Evolutionary conservation across 2,329 filamentous ascomycete species (phyloP).

Genomic region (Diaporthe vaccinii): DNA sequence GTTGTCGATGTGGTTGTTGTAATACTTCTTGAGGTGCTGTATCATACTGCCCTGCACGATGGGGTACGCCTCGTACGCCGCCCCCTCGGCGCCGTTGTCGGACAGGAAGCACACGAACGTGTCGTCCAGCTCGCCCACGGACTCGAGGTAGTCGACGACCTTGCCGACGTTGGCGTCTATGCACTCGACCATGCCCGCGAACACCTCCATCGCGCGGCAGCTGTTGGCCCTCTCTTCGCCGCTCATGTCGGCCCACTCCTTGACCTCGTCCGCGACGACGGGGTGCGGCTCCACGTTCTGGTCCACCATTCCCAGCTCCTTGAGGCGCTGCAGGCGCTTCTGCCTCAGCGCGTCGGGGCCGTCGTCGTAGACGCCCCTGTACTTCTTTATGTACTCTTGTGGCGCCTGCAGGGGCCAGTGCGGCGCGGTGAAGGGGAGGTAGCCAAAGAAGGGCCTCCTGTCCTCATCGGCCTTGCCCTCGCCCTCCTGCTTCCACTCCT

Average conservation of each 20-base stretch:
- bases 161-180: conserved; percentile 73
- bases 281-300: conserved; percentile 64
- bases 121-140: conserved; percentile 71
- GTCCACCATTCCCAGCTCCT: conserved; percentile 68
- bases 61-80: conserved; percentile 44
- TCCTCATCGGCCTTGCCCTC: conserved; percentile 39
- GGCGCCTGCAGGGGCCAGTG: conserved; percentile 75
- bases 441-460: conserved; percentile 68
- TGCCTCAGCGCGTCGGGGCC: conserved; percentile 69
- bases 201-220: conserved; percentile 70
- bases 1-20: conserved; percentile 69
- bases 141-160: conserved; percentile 67
- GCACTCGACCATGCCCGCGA: conserved; percentile 73
- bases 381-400: conserved; percentile 66
- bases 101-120: conserved; percentile 75
- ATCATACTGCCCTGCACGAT: conserved; percentile 43
- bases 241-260: conserved; percentile 61
- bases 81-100: conserved; percentile 63
- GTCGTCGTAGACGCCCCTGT: conserved; percentile 71
- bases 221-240: conserved; percentile 62
- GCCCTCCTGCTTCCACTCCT: conserved; percentile 57
- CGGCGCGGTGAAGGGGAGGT: conserved; percentile 72
- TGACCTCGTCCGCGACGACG: conserved; percentile 62
- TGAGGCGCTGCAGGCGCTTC: conserved; percentile 66
- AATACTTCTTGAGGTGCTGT: conserved; percentile 60